Percentiles rank a stretch among this genome's conserved stretches.
phyloP scores from a whole-genome alignment of 1,139 yeast species.

The Yamadazyma oceani region DNA sequence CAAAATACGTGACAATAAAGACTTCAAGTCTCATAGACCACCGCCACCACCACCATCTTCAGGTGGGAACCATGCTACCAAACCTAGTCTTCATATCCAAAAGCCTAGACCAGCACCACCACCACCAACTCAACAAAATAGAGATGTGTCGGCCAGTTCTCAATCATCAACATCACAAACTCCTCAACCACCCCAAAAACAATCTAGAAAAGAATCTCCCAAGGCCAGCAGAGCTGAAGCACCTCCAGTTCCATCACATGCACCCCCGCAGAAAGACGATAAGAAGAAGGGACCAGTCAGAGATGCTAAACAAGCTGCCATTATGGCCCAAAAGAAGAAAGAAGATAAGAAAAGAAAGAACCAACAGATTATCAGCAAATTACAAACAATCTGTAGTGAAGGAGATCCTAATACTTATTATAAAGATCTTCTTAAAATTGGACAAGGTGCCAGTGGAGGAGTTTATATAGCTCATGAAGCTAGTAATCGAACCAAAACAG shows the following conservation, averaged over 20 bases:
- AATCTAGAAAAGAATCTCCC: constrained; percentile 2
- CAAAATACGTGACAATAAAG: constrained; percentile 25
- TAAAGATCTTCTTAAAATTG: constrained; percentile 73
- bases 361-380: constrained; percentile 66
- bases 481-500: constrained; percentile 56
- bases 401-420: constrained; percentile 85
- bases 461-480: constrained; percentile 85
- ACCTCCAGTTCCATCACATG: constrained; percentile 2
- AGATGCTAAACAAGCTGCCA: constrained; percentile 57
- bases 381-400: constrained; percentile 75
- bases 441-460: constrained; percentile 98
- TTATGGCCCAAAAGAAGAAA: constrained; percentile 65
- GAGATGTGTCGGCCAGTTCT: constrained; percentile 6
- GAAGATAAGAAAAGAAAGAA: constrained; percentile 71
- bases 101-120: constrained; percentile 23
- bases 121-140: constrained; percentile 18
- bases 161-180: constrained; percentile 15
- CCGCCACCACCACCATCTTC: constrained; percentile 34
- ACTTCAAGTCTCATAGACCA: constrained; percentile 33
- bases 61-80: constrained; percentile 14
- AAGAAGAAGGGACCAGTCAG: constrained; percentile 39
- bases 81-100: constrained; percentile 13
- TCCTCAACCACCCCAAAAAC: constrained; percentile 8
- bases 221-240: constrained; percentile 1
- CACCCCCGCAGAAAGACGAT: constrained; percentile 4